phyloP scores from a whole-genome alignment of 129 eudicot species.

The Heracleum sosnowskyi region DNA sequence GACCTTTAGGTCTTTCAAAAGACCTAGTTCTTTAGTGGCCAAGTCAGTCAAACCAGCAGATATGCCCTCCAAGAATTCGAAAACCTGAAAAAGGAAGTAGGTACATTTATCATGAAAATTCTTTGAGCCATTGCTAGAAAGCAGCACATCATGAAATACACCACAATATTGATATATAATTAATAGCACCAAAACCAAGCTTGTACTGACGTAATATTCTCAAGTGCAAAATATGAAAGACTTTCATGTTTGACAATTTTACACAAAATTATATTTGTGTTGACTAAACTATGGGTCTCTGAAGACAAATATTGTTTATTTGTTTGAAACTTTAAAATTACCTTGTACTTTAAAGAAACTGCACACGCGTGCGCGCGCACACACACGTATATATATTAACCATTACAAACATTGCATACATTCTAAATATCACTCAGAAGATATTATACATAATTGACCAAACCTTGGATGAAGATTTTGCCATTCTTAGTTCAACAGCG shows the following conservation, averaged over 20 bases:
- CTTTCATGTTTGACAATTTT: neutral
- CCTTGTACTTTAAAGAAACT: neutral
- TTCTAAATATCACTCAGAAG: neutral
- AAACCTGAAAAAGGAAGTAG: constrained; percentile 41
- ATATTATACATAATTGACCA: constrained; percentile 14
- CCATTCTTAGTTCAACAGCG: constrained; percentile 69
- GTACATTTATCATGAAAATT: neutral
- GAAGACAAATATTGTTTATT: too few species aligned
- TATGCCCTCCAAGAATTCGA: constrained; percentile 77
- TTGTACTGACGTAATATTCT: neutral
- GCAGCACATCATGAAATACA: neutral
- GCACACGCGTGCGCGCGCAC: neutral
- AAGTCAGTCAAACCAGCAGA: constrained; percentile 66
- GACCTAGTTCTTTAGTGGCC: constrained; percentile 66
- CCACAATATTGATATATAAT: neutral
- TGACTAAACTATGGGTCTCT: too few species aligned
- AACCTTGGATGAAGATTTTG: constrained; percentile 86
- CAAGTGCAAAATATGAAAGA: neutral
- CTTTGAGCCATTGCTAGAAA: neutral
- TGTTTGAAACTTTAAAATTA: too few species aligned
- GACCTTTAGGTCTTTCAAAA: constrained; percentile 73
- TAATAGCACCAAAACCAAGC: neutral
- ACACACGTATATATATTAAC: too few species aligned
- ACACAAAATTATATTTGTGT: neutral
- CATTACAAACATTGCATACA: neutral